A percentile compares a stretch with the other conserved stretches of the same genome.
phyloP scores from a whole-genome alignment of 2,329 filamentous ascomycete genomes.

The Biscogniauxia mediterranea region DNA sequence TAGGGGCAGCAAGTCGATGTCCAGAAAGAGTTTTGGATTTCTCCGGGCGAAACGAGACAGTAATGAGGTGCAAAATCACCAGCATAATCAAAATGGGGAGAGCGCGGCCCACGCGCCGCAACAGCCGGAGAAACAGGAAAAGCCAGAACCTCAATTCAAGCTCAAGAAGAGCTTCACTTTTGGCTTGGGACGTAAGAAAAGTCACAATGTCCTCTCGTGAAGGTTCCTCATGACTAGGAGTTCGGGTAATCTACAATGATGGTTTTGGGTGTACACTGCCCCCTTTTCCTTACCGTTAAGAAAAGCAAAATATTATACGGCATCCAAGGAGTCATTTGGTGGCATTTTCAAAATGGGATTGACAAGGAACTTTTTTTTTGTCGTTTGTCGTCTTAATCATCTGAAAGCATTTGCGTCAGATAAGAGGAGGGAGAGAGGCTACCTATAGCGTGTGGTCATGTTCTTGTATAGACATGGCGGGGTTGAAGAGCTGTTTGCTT shows the following conservation, averaged over 20 bases:
- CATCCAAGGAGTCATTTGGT: background rate
- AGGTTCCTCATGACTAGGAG: background rate
- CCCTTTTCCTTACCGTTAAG: background rate
- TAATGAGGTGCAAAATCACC: constrained; percentile 31
- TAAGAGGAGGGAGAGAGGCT: background rate
- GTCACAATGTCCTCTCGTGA: constrained; percentile 44
- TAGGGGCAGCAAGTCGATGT: constrained; percentile 74
- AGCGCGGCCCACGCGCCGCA: constrained; percentile 36
- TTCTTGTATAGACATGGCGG: background rate
- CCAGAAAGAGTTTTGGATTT: constrained; percentile 71
- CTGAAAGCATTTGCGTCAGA: background rate
- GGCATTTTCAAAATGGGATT: background rate
- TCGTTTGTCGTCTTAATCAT: background rate
- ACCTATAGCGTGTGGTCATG: background rate
- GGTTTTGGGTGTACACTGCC: background rate
- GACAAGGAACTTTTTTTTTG: background rate
- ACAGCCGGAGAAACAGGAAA: constrained; percentile 21
- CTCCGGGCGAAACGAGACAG: constrained; percentile 44
- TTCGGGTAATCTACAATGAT: background rate
- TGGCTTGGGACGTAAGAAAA: constrained; percentile 70
- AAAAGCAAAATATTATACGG: background rate
- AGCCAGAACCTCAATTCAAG: constrained; percentile 45
- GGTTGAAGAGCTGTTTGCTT: background rate
- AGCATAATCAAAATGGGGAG: constrained; percentile 29
- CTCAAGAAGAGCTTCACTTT: constrained; percentile 66